Conservation (phyloP, 1,139 yeast species). For the Sugiyamaella novakii region DNA sequence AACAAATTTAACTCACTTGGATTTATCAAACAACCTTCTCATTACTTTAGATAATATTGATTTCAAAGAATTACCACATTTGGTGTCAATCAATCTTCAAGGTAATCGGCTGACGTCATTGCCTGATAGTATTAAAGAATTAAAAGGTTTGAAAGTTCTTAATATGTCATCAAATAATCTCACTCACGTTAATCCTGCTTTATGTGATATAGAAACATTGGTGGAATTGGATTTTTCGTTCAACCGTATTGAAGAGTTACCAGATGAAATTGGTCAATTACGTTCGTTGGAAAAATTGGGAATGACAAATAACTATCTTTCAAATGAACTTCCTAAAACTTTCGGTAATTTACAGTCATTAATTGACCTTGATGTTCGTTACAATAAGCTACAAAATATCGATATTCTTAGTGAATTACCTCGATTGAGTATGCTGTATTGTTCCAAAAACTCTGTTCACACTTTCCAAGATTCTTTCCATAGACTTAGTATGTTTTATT, state of each 20-base stretch:
- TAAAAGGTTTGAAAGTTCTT: constrained; percentile 59
- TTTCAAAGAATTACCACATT: constrained; percentile 34
- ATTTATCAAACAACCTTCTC: constrained; percentile 50
- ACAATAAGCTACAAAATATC: constrained; percentile 67
- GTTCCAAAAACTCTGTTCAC: constrained; percentile 77
- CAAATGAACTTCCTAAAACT: constrained; percentile 57
- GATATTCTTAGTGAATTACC: constrained; percentile 66
- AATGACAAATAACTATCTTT: constrained; percentile 71
- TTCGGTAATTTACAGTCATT: constrained; percentile 58
- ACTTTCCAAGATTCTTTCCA: constrained; percentile 54
- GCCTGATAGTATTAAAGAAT: constrained; percentile 62
- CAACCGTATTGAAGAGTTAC: constrained; percentile 65
- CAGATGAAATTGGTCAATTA: constrained; percentile 63
- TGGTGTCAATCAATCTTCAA: constrained; percentile 47
- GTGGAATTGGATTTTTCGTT: constrained; percentile 78
- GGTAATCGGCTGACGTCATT: constrained; percentile 72
- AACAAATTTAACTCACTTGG: constrained; percentile 64
- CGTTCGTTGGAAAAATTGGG: constrained; percentile 65
- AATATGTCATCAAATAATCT: constrained; percentile 84
- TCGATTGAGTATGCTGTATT: constrained; percentile 68
- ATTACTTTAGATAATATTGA: constrained; percentile 38
- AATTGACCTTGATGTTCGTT: constrained; percentile 75
- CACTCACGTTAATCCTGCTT: constrained; percentile 64
- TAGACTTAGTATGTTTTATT: constrained; percentile 44
- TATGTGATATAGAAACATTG: constrained; percentile 63